A percentile compares a stretch with the other conserved stretches of the same genome.
phyloP scores from a whole-genome alignment of 2,329 filamentous ascomycete genomes.

The Xylariaceae sp. region DNA sequence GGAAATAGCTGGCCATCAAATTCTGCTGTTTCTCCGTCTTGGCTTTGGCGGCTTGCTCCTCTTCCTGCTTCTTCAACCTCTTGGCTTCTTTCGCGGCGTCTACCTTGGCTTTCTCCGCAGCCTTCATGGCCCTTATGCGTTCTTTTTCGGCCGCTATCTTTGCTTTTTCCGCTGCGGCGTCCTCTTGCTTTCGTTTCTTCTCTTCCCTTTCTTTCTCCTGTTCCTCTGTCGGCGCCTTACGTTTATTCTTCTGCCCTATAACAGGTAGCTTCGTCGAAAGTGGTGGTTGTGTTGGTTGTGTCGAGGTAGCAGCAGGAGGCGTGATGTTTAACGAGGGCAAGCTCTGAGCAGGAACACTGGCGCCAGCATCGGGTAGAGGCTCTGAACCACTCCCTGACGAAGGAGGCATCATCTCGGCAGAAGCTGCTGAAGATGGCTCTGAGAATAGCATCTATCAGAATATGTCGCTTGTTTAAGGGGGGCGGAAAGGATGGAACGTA shows the following conservation, averaged over 20 bases:
- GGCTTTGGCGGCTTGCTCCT: slow-evolving; percentile 36
- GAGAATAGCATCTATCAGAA: slow-evolving; percentile 8
- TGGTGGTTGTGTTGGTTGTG: slow-evolving; percentile 12
- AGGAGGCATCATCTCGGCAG: slow-evolving; percentile 25
- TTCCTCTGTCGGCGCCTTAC: slow-evolving; percentile 34
- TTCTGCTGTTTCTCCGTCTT: slow-evolving; percentile 39
- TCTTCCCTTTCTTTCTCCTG: slow-evolving; percentile 39
- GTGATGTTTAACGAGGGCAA: slow-evolving; percentile 36
- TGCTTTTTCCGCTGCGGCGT: slow-evolving; percentile 35
- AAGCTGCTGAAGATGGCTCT: slow-evolving; percentile 21
- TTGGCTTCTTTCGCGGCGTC: slow-evolving; percentile 40
- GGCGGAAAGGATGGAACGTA: background rate
- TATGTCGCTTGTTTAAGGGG: background rate
- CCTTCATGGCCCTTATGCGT: slow-evolving; percentile 10
- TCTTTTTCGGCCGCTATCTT: slow-evolving; percentile 21
- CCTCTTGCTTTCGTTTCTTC: slow-evolving; percentile 46
- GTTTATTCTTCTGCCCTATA: slow-evolving; percentile 35
- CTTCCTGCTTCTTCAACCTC: slow-evolving; percentile 39
- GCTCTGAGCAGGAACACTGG: slow-evolving; percentile 36
- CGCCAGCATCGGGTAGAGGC: slow-evolving; percentile 40
- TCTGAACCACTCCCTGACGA: slow-evolving; percentile 29
- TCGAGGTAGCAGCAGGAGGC: slow-evolving; percentile 24
- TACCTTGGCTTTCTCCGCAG: slow-evolving; percentile 36
- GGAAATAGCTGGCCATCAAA: slow-evolving; percentile 24
- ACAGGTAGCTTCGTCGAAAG: background rate